phyloP scores from a whole-genome alignment of 768 basidiomycete species.

The Lactarius psammicola region DNA sequence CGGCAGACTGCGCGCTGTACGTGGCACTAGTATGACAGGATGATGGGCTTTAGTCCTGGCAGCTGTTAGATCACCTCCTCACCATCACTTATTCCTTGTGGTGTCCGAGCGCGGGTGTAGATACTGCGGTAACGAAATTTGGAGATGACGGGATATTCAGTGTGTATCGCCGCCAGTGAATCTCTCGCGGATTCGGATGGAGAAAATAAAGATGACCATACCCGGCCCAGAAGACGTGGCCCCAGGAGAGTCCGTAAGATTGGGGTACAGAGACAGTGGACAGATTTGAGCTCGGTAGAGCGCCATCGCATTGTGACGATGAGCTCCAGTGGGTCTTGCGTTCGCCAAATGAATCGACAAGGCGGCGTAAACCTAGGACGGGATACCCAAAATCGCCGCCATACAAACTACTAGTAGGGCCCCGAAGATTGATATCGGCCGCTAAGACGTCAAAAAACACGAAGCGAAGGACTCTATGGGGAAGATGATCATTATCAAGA shows the following conservation, averaged over 20 bases:
- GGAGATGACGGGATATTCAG: background rate
- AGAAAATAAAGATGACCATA: background rate
- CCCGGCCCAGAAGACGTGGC: background rate
- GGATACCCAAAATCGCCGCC: background rate
- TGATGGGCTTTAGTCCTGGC: background rate
- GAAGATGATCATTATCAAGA: background rate
- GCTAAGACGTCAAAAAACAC: background rate
- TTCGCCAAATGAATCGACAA: background rate
- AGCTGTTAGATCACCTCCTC: conserved; percentile 2
- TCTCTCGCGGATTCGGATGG: background rate
- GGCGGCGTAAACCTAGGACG: background rate
- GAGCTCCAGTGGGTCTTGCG: background rate
- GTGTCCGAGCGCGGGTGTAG: background rate
- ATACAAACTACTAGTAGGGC: background rate
- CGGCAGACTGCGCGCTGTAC: too few species aligned
- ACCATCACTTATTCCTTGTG: conserved; percentile 2
- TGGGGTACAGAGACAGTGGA: background rate
- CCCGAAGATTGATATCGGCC: background rate
- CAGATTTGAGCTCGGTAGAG: background rate
- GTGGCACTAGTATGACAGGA: background rate
- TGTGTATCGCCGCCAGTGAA: background rate
- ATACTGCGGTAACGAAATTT: conserved; percentile 7
- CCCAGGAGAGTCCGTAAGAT: background rate
- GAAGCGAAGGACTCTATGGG: background rate
- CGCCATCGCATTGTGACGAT: background rate